These are phyloP conservation scores for Vaccinium corymbosum DNA, from an alignment of 148 eudicot genomes.

Conservation along the genomic window DNA sequence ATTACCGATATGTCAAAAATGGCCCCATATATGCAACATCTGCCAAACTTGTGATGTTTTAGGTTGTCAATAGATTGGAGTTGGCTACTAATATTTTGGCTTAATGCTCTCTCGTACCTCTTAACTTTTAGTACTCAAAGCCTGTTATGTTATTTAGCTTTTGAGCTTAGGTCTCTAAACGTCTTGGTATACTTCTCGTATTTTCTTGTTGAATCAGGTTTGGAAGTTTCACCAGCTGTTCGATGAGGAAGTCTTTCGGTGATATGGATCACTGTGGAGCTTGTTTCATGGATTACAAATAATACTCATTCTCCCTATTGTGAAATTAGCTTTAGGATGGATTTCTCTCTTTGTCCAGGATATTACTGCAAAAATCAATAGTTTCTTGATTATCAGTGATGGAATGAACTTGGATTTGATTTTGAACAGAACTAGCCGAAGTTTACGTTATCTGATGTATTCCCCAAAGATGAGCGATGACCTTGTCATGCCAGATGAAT, in stretches of 20 bases:
- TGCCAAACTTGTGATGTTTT: neutral
- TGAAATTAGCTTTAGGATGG: neutral
- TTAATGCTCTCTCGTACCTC: neutral
- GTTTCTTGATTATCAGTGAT: neutral
- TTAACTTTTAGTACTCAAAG: neutral
- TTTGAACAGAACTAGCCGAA: neutral
- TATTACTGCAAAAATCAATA: neutral
- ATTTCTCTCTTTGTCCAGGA: neutral
- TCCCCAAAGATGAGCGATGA: neutral
- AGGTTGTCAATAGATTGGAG: neutral
- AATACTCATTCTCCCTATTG: neutral
- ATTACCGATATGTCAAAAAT: neutral
- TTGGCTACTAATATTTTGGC: neutral
- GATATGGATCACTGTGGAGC: neutral
- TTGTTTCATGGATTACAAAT: conserved; percentile 12
- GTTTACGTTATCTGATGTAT: neutral
- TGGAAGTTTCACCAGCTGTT: conserved; percentile 11
- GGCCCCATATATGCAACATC: neutral
- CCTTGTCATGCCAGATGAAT: neutral
- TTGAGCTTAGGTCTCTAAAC: neutral
- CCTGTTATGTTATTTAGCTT: neutral
- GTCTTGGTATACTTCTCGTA: neutral
- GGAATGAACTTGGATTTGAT: conserved; percentile 8
- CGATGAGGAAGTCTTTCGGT: neutral
- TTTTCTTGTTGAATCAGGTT: conserved; percentile 12